Conservation (phyloP, 1,139 yeast species). For the Candida dubliniensis region DNA sequence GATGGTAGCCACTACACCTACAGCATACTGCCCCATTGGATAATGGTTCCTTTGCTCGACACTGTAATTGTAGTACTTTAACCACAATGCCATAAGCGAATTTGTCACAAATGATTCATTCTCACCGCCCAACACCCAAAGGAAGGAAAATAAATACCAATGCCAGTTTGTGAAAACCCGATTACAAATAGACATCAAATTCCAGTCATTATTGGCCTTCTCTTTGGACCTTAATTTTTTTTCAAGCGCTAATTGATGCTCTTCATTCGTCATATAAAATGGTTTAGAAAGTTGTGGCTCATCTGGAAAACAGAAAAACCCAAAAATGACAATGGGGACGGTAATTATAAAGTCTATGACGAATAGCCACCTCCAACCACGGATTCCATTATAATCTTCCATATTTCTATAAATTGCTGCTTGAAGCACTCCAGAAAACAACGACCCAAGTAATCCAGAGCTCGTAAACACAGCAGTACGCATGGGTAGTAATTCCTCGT, state of each 20-base stretch:
- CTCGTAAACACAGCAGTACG: conserved; percentile 51
- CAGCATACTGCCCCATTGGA: conserved; percentile 59
- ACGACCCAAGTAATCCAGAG: conserved; percentile 73
- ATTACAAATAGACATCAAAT: conserved; percentile 36
- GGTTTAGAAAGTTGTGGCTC: conserved; percentile 49
- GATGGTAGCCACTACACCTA: conserved; percentile 51
- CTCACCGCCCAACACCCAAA: conserved; percentile 63
- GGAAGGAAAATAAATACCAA: conserved; percentile 54
- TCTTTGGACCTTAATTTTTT: conserved; percentile 15
- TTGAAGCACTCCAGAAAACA: conserved; percentile 73
- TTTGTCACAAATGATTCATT: conserved; percentile 56
- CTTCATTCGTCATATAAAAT: conserved; percentile 35
- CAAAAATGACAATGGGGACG: conserved; percentile 52
- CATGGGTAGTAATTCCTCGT: conserved; percentile 9
- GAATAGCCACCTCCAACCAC: conserved; percentile 73
- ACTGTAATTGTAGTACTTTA: conserved; percentile 42
- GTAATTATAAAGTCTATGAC: conserved; percentile 75
- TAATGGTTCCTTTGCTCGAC: conserved; percentile 50
- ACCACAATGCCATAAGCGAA: conserved; percentile 54
- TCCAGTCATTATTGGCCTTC: conserved; percentile 31
- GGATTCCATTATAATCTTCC: conserved; percentile 38
- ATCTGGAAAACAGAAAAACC: conserved; percentile 58
- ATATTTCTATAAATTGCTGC: conserved; percentile 40
- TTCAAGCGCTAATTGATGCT: conserved; percentile 28
- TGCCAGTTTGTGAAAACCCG: conserved; percentile 58